Conservation (phyloP, 164 flowering plant genomes). For the Santalum album region DNA sequence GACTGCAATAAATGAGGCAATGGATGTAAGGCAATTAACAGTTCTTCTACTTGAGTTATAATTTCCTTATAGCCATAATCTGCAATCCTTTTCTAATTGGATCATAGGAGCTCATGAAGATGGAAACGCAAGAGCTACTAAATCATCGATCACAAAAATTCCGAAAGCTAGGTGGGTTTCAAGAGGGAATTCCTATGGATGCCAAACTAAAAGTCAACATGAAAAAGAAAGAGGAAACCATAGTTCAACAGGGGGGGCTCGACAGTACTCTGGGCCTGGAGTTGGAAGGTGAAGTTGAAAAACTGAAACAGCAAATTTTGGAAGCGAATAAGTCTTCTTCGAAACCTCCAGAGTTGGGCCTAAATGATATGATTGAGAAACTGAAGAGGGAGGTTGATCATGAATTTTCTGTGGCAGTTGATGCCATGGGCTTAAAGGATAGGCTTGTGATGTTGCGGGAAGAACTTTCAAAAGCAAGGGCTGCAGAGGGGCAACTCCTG, state of each 20-base stretch:
- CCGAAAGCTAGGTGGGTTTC: slow-evolving; percentile 61
- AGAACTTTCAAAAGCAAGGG: slow-evolving; percentile 41
- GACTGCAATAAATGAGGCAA: slow-evolving; percentile 48
- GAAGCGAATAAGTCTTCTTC: slow-evolving; percentile 46
- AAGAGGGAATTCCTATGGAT: slow-evolving; percentile 59
- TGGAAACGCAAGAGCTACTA: slow-evolving; percentile 56
- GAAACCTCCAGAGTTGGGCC: slow-evolving; percentile 25
- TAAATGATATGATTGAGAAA: slow-evolving; percentile 54
- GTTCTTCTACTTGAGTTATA: neutral
- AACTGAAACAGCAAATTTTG: slow-evolving; percentile 46
- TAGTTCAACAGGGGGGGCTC: slow-evolving; percentile 7
- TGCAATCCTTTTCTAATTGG: slow-evolving; percentile 4
- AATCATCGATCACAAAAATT: slow-evolving; percentile 64
- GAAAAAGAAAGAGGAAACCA: slow-evolving; percentile 54
- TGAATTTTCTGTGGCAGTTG: slow-evolving; percentile 58
- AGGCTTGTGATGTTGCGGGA: slow-evolving; percentile 32
- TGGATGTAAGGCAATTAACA: slow-evolving; percentile 58
- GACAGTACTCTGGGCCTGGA: slow-evolving; percentile 26
- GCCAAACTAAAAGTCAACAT: slow-evolving; percentile 51
- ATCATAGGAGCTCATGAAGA: slow-evolving; percentile 59
- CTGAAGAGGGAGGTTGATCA: slow-evolving; percentile 51
- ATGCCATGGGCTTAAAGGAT: slow-evolving; percentile 49
- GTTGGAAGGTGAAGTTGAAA: slow-evolving; percentile 57
- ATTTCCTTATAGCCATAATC: neutral
- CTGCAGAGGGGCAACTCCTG: slow-evolving; percentile 24